phyloP scores from a whole-genome alignment of 331 rosid species.

The Quercus lobata region DNA sequence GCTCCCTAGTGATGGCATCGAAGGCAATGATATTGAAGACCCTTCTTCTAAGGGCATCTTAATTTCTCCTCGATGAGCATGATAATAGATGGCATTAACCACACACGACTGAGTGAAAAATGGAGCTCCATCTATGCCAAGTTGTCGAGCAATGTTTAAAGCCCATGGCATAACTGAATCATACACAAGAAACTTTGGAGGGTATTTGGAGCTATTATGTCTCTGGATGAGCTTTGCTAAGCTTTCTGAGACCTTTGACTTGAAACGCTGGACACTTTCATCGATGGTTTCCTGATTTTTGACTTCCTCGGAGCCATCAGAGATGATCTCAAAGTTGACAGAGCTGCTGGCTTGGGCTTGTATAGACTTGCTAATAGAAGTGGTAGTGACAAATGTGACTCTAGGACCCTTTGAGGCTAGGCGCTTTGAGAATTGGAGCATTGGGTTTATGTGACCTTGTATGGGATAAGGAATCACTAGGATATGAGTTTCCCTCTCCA shows the following conservation, averaged over 20 bases:
- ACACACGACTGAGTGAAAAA: slow-evolving; percentile 8
- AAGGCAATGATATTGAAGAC: neutral
- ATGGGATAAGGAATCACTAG: neutral
- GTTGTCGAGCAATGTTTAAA: slow-evolving; percentile 12
- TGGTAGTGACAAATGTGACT: neutral
- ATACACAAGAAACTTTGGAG: neutral
- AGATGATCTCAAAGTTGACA: neutral
- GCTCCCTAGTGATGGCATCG: slow-evolving; percentile 17
- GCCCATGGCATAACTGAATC: slow-evolving; percentile 13
- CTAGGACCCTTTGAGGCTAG: neutral
- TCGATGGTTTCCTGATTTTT: neutral
- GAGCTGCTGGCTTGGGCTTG: neutral
- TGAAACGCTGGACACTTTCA: neutral
- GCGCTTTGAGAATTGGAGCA: slow-evolving; percentile 6
- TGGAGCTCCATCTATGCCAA: slow-evolving; percentile 13
- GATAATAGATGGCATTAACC: slow-evolving; percentile 4
- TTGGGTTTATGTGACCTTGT: slow-evolving; percentile 13
- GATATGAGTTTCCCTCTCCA: neutral
- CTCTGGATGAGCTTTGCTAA: neutral
- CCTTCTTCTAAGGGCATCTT: neutral
- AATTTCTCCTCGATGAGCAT: slow-evolving; percentile 6
- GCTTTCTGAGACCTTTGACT: neutral
- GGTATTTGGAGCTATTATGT: neutral
- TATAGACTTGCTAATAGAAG: neutral
- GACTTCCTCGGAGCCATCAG: neutral